Percentiles rank a stretch among this genome's conserved stretches.
phyloP scores from a whole-genome alignment of 768 basidiomycete species.

The Candolleomyces aberdarensis region DNA sequence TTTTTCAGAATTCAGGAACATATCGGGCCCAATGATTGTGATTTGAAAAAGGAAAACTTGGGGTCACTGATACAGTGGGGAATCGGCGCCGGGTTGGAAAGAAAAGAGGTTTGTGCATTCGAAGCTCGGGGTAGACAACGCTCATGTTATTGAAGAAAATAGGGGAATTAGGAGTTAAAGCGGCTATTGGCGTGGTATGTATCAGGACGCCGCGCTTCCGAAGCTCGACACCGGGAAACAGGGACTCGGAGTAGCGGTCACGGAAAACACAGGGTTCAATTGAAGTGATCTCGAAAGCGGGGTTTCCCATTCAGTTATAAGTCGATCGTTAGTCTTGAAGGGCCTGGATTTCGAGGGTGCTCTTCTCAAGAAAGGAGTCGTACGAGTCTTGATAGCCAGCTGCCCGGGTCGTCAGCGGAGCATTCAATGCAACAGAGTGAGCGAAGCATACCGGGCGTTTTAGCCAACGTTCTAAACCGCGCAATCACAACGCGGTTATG shows the following conservation, averaged over 20 bases:
- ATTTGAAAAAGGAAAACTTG: too few species aligned
- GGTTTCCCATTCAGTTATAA: not conserved
- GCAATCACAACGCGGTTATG: slow-evolving; percentile 74
- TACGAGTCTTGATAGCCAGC: slow-evolving; percentile 62
- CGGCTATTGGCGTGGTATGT: too few species aligned
- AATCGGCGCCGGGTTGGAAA: too few species aligned
- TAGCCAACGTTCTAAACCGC: slow-evolving; percentile 53
- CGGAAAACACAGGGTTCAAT: too few species aligned
- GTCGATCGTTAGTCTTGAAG: slow-evolving; percentile 52
- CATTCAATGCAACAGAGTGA: not conserved
- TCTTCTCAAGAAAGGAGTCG: slow-evolving; percentile 53
- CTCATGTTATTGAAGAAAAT: too few species aligned
- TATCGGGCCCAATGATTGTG: too few species aligned
- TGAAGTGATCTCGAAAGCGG: not conserved
- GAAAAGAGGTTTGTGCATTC: too few species aligned
- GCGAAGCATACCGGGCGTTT: slow-evolving; percentile 44
- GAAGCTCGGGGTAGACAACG: too few species aligned
- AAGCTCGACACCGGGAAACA: not conserved
- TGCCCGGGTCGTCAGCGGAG: slow-evolving; percentile 17
- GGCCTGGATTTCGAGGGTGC: slow-evolving; percentile 58
- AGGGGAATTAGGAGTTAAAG: too few species aligned
- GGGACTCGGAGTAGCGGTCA: too few species aligned
- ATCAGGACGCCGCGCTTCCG: not conserved
- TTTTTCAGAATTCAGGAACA: too few species aligned
- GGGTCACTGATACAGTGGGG: too few species aligned